Base-by-base conservation (phyloP, 768 basidiomycete species). In the Leccinellum luteum region DNA sequence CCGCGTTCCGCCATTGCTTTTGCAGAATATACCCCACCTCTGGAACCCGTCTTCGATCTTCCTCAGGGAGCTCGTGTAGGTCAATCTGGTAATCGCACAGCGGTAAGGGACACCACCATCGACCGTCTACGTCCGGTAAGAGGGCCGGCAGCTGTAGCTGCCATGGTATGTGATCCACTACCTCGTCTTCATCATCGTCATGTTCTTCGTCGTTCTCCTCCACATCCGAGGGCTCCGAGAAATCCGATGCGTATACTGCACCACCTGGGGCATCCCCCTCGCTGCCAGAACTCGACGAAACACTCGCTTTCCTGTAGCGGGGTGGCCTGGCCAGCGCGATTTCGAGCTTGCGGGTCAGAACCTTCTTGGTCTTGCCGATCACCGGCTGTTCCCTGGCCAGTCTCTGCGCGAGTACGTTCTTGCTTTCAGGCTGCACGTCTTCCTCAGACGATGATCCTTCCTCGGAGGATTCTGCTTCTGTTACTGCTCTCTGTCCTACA, bases 181-280 rank as follows among this genome's bases (percentile, higher is more conserved):
- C 69, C 54, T 48, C 54, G 23, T 71, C 73, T 19, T 54, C 56
- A 38, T 58, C 54, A 12, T 51, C 3, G 1, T 19, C 19, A 8
- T 66, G 51, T 41, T 70, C 69, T 48, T 77, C 74, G 44, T 78
- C 77, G 2, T 78, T 69, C n/a, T 70, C 75, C 6, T 77, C 73
- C 13, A 70, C 72, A 21, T 80, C 78, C 4, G 83, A 83, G 7
- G 68, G 64, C n/a, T 79, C 78, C 12, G 81, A 81, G 65, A 86
- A 86, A 63, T 87, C 85, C 0, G 81, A 76, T 64, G 81, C 83
- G 60, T 85, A 85, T 12, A 41, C 64, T 65, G 73, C 48, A 64
- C 50, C 52, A 14, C 49, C 53, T n/a, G 38, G 54, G 23, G 38
- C 35, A 13, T 48, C 61, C 23, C 17, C 57, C 1, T 73, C 72